Evolutionary conservation across 2,329 filamentous ascomycete genomes (phyloP).

Genomic region (Colletotrichum sp.): DNA sequence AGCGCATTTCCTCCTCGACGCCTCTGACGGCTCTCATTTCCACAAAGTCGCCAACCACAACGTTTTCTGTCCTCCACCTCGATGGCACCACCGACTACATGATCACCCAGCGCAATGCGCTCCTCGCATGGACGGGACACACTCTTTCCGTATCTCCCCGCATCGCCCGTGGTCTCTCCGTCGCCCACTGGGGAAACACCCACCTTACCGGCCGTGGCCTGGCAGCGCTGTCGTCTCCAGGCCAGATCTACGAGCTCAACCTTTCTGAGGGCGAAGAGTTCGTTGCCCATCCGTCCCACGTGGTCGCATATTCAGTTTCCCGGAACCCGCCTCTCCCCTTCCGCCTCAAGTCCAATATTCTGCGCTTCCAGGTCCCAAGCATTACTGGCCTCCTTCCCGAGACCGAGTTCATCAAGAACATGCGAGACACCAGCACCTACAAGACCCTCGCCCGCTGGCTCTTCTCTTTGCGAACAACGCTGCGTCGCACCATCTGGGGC

Average conservation of each 20-base stretch:
- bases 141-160: constrained; percentile 78
- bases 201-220: constrained; percentile 87
- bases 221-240: constrained; percentile 82
- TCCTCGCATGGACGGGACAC: constrained; percentile 97
- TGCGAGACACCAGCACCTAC: constrained; percentile 77
- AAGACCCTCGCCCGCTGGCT: constrained; percentile 68
- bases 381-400: constrained; percentile 70
- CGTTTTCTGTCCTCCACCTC: constrained; percentile 85
- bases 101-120: constrained; percentile 82
- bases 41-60: constrained; percentile 84
- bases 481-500: constrained; percentile 87
- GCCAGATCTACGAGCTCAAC: constrained; percentile 87
- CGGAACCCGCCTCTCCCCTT: constrained; percentile 80
- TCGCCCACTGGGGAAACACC: constrained; percentile 92
- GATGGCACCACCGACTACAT: constrained; percentile 97
- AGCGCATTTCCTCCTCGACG: constrained; percentile 84
- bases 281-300: constrained; percentile 87
- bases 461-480: constrained; percentile 76
- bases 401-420: constrained; percentile 73
- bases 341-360: constrained; percentile 78
- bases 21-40: constrained; percentile 89
- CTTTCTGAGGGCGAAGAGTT: constrained; percentile 87
- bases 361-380: constrained; percentile 81
- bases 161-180: constrained; percentile 74
- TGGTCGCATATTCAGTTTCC: constrained; percentile 87